Evolutionary conservation across 108 stramenopile species (phyloP).

Genomic region (Fragilaria crotonensis): DNA sequence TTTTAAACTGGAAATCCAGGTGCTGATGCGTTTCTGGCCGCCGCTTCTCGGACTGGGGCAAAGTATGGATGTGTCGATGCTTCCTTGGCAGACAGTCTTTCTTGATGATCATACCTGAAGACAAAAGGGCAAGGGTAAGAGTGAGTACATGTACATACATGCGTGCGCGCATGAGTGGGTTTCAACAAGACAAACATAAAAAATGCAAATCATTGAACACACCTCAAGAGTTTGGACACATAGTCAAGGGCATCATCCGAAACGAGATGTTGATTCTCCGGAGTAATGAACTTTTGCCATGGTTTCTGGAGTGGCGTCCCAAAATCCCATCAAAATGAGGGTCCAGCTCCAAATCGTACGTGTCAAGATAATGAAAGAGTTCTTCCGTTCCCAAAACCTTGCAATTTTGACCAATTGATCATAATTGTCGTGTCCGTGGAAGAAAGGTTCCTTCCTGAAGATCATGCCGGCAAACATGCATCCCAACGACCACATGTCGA

Average conservation of each 20-base stretch:
- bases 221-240: constrained; percentile 81
- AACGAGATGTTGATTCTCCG: constrained; percentile 96
- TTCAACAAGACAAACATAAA: too few relatives aligned
- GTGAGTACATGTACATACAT: too few relatives aligned
- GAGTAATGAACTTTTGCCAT: constrained; percentile 96
- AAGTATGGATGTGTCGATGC: constrained; percentile 98
- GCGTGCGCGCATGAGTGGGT: too few relatives aligned
- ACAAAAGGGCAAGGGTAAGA: too few relatives aligned
- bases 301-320: constrained; percentile 94
- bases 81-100: constrained; percentile 95
- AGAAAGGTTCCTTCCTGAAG: constrained; percentile 99
- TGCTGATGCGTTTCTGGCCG: constrained; percentile 34
- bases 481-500: constrained; percentile 99
- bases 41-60: constrained; percentile 88
- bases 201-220: constrained; percentile 15
- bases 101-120: constrained; percentile 93
- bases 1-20: too few relatives aligned
- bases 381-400: constrained; percentile 97
- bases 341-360: constrained; percentile 96
- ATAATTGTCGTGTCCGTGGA: constrained; percentile 98
- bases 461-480: constrained; percentile 99
- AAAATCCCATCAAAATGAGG: constrained; percentile 96
- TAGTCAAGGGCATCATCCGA: constrained; percentile 96
- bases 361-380: constrained; percentile 91
- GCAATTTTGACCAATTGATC: constrained; percentile 99